These are phyloP conservation scores for Sonneratia caseolaris DNA, from an alignment of 345 rosid genomes.

Conservation along the genomic window DNA sequence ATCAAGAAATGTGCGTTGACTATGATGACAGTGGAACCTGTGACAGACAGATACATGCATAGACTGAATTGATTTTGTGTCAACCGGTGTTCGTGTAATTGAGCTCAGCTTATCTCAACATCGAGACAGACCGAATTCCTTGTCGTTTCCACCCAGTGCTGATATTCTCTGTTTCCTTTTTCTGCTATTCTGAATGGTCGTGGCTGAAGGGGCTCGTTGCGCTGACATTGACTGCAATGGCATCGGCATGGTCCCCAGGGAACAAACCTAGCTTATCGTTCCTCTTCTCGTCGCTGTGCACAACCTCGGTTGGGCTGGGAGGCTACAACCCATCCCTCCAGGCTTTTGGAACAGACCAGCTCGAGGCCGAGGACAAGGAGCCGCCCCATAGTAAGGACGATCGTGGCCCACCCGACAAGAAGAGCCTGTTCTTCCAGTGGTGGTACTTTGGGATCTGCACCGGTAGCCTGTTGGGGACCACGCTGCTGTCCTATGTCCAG, in stretches of 20 bases:
- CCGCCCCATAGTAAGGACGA: slow-evolving; percentile 33
- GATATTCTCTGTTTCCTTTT: slow-evolving; percentile 1
- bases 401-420: slow-evolving; percentile 27
- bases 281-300: slow-evolving; percentile 61
- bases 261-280: slow-evolving; percentile 33
- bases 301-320: slow-evolving; percentile 76
- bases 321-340: slow-evolving; percentile 84
- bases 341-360: slow-evolving; percentile 91
- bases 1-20: background rate
- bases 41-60: background rate
- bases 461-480: slow-evolving; percentile 84
- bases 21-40: background rate
- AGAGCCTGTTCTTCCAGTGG: slow-evolving; percentile 69
- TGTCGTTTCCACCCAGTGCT: no score
- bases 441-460: slow-evolving; percentile 87
- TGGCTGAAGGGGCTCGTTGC: slow-evolving; percentile 66
- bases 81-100: background rate
- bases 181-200: background rate
- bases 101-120: no score
- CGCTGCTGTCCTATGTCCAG: slow-evolving; percentile 74
- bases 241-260: slow-evolving; percentile 35
- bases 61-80: background rate
- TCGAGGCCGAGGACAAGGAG: slow-evolving; percentile 38
- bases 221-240: slow-evolving; percentile 65
- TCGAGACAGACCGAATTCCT: no score